Base-by-base conservation (phyloP, 1,284 basidiomycete genomes). In the Bondarzewia mesenterica region DNA sequence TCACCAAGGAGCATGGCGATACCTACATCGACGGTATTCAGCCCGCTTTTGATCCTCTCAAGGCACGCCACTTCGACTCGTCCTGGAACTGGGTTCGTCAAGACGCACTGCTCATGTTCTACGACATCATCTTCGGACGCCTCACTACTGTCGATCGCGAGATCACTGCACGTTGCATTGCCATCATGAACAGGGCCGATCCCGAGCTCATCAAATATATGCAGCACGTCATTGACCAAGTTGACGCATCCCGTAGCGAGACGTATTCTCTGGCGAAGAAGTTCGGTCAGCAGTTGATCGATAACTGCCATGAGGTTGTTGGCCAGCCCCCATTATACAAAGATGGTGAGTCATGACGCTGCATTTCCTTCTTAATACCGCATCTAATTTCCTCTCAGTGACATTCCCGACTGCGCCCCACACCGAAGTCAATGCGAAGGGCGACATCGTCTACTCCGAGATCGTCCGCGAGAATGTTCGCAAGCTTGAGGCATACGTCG, bases 41-140 rank as follows among this genome's bases (percentile, higher is more conserved):
- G 63, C 94, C 95, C 15, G 77, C 80, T 50, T 99, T 99, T 70
- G 90, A 94, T 60, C 85, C 90, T 3, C 75, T 95, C 64, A 99
- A 99, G 70, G 95, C 94, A 16, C 89, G 96, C 45, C 91, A 89
- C 63, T 99, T 99, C 73, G 93, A 97, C 65, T 97, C 93, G 8
- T 93, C 88, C 10, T 99, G 95, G 95, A 99, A 99, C 67, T 99
- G 95, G 96, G 93, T 90, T 46, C 85, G 95, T 57, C 93, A 97
- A 70, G 93, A 95, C 55, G 91, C 93, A 22, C 75, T 98, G 37
- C 74, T 90, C 52, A 92, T 98, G 88, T 98, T 87, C 72, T 97
- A 94, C 70, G 94, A 97, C 64, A 95, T 98, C 66, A 91, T 97
- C 62, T 93, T 93, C 59, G 95, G 95, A 42, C 84, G 88, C 42